Base-by-base conservation (phyloP, 1,139 yeast species). In the Debaryomyces singareniensis region DNA sequence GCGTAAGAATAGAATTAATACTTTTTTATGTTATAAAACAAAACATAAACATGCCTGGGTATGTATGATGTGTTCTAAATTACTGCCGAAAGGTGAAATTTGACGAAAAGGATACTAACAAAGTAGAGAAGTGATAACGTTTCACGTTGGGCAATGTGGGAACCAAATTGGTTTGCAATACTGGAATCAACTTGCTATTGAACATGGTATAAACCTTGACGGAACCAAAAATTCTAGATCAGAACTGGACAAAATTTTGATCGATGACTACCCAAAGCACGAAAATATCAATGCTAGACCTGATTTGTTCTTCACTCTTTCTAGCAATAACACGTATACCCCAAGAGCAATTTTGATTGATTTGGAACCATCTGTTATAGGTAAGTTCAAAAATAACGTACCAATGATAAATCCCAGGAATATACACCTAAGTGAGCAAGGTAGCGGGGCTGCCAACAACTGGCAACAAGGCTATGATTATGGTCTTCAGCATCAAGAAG, bases 101-200 rank as follows among this genome's bases (percentile, higher is more conserved):
- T 5, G 2, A 4, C 5, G 22, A 11, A 10, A 4, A 3, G 9
- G 21, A 5, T 49, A 55, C 68, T 58, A 60, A 62, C 66, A 16
- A 25, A n/a, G 18, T 29, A 58, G 68, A 3, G 66, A 58, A 43
- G 62, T 68, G 3, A 51, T 68, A 10, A 63, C 71, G 10, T 44
- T 68, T 20, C 74, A 67, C 42, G 61, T 64, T 33, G 87, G 96
- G 18, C 98, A 91, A 58, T 93, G 98, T 59, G 98, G 98, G 31
- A 91, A 91, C 55, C 98, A 91, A 52, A 81, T 91, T 1, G 97
- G 97, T 13, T 75, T 84, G 33, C 84, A 84, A 51, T 91, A 89
- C 52, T 91, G 98, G 98, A 72, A 78, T 30, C 96, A 87, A 55
- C 58, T 91, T 34, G 85, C 95, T 29, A 57, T 65, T 24, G 98